Conservation (phyloP, 208 protist species). For the Crithidia fasciculata region DNA sequence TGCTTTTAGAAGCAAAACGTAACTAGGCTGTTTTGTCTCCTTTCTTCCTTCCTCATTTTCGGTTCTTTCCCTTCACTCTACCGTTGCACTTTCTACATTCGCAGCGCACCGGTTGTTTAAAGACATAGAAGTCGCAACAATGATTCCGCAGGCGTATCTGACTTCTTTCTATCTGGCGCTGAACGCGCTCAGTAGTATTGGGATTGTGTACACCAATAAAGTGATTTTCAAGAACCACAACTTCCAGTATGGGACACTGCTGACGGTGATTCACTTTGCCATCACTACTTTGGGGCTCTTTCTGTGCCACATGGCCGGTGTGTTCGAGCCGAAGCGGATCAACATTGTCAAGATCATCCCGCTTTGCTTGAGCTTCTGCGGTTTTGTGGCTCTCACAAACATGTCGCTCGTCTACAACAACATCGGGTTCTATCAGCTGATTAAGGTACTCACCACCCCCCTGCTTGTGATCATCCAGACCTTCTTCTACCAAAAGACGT, state of each 20-base stretch:
- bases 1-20: too few species aligned
- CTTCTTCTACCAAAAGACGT: slow-evolving; percentile 60
- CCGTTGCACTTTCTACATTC: too few species aligned
- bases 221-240: slow-evolving; percentile 56
- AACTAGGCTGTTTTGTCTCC: too few species aligned
- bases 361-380: slow-evolving; percentile 81
- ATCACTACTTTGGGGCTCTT: slow-evolving; percentile 62
- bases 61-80: too few species aligned
- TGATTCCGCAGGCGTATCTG: slow-evolving; percentile 15
- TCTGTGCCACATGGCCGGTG: slow-evolving; percentile 42
- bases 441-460: slow-evolving; percentile 81
- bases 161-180: slow-evolving; percentile 52
- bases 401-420: slow-evolving; percentile 88
- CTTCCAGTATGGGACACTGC: slow-evolving; percentile 61
- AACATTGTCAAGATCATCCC: slow-evolving; percentile 62
- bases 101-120: background rate
- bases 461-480: slow-evolving; percentile 75
- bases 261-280: slow-evolving; percentile 78
- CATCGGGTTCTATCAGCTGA: slow-evolving; percentile 91
- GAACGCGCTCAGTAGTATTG: slow-evolving; percentile 63
- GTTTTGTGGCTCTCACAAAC: slow-evolving; percentile 91
- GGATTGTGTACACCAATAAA: slow-evolving; percentile 79
- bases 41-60: too few species aligned
- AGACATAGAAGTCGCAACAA: background rate
- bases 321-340: slow-evolving; percentile 66